These are phyloP conservation scores for Trichoderma citrinoviride DNA, from an alignment of 2,329 filamentous ascomycete genomes.

Conservation along the genomic window DNA sequence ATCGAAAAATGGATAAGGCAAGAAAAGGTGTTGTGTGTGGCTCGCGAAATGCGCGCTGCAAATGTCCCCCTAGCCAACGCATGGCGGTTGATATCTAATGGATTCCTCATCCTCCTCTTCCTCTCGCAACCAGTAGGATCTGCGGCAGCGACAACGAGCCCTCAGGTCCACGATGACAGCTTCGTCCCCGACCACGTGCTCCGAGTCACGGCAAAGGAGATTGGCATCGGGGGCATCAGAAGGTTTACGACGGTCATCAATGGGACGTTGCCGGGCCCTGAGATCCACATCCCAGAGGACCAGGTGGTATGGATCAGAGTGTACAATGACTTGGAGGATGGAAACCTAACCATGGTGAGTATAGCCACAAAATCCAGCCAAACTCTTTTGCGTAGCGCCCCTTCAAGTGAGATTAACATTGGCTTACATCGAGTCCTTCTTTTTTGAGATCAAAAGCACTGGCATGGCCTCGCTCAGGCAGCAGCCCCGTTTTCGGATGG, in stretches of 20 bases:
- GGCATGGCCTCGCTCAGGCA: conserved; percentile 62
- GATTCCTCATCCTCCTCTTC: not conserved
- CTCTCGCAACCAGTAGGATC: not conserved
- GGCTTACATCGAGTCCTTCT: not conserved
- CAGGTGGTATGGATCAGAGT: conserved; percentile 54
- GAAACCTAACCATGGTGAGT: conserved; percentile 57
- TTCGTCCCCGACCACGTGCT: conserved; percentile 47
- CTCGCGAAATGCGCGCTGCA: not conserved
- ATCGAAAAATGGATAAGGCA: not conserved
- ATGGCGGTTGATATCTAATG: not conserved
- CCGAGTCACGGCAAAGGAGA: conserved; percentile 42
- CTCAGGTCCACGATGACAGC: conserved; percentile 28
- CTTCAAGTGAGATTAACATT: not conserved
- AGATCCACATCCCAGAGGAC: conserved; percentile 45
- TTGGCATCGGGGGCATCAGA: conserved; percentile 27
- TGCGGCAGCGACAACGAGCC: not conserved
- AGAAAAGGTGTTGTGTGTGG: not conserved
- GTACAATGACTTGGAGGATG: conserved; percentile 53
- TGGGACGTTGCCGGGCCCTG: conserved; percentile 51
- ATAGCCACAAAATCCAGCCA: not conserved
- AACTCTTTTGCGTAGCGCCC: not conserved
- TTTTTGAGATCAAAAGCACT: conserved; percentile 47
- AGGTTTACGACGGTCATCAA: conserved; percentile 43
- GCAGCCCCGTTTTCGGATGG: conserved; percentile 64
- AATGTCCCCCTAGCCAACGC: not conserved